These are phyloP conservation scores for Sutorius australiensis DNA, from an alignment of 768 basidiomycete genomes.

Conservation along the genomic window DNA sequence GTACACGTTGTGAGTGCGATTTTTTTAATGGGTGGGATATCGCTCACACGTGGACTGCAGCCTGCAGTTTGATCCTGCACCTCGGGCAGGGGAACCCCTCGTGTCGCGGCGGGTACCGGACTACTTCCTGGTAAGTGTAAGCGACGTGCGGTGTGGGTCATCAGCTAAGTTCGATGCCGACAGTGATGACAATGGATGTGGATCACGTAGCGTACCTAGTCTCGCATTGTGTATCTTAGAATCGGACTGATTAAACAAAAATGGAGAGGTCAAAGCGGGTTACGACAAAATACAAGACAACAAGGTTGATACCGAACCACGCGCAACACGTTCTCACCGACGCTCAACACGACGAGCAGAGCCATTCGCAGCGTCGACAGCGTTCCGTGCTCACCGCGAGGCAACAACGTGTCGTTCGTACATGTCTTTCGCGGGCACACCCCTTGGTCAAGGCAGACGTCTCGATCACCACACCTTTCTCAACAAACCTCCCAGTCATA, in stretches of 20 bases:
- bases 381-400: conserved; percentile 7
- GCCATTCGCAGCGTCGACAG: background rate
- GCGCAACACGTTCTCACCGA: background rate
- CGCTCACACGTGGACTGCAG: conserved; percentile 40
- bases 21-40: background rate
- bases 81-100: conserved; percentile 95
- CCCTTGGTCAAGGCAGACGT: conserved; percentile 81
- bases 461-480: conserved; percentile 78
- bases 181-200: conserved; percentile 22
- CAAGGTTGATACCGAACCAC: conserved; percentile 13
- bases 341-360: conserved; percentile 13
- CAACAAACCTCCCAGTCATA: conserved; percentile 45
- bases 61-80: conserved; percentile 99
- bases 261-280: background rate
- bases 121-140: conserved; percentile 77
- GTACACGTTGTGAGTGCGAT: conserved; percentile 75
- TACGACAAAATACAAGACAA: conserved; percentile 25
- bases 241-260: background rate
- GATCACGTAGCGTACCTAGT: conserved; percentile 25
- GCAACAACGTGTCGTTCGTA: conserved; percentile 27
- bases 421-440: conserved; percentile 87
- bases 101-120: conserved; percentile 94
- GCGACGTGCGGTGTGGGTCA: conserved; percentile 38
- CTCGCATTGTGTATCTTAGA: conserved; percentile 20
- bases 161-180: background rate